Percentiles rank a stretch among this genome's conserved stretches.
phyloP scores from a whole-genome alignment of 257 asterid genomes.

The Solanum megistacrolobum region DNA sequence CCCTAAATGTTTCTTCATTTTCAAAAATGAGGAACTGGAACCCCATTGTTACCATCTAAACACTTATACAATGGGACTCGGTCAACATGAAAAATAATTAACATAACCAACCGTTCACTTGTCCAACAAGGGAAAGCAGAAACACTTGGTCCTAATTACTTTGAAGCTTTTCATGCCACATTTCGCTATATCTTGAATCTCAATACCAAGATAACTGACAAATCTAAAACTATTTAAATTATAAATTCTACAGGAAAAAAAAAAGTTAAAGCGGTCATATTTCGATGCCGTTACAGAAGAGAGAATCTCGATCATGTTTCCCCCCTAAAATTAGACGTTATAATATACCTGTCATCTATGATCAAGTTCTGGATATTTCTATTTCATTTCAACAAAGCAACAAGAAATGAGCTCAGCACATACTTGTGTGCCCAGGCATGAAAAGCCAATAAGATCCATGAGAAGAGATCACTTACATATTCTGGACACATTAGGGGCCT shows the following conservation, averaged over 20 bases:
- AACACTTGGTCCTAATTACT: not conserved
- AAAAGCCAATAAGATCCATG: not conserved
- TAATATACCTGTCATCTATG: not conserved
- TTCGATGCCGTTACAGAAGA: not conserved
- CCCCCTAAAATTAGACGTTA: not conserved
- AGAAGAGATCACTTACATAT: conserved; percentile 38
- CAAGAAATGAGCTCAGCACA: not conserved
- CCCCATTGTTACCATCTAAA: not conserved
- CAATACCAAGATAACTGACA: not conserved
- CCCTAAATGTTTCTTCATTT: not conserved
- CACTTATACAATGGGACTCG: not conserved
- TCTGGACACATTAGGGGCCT: conserved; percentile 76
- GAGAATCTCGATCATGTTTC: not conserved
- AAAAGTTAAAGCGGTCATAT: not conserved
- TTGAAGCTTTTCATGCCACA: not conserved
- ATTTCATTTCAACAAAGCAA: not conserved
- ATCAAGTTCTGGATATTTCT: not conserved
- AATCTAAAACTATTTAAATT: not conserved
- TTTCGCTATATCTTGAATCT: not conserved
- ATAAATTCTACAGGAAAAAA: not conserved
- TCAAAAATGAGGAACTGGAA: not conserved
- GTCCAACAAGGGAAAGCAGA: not conserved
- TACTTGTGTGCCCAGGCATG: not conserved
- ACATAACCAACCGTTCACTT: not conserved
- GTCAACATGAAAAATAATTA: not conserved